phyloP scores from a whole-genome alignment of 2,329 filamentous ascomycete genomes.

The Calonectria hongkongensis region DNA sequence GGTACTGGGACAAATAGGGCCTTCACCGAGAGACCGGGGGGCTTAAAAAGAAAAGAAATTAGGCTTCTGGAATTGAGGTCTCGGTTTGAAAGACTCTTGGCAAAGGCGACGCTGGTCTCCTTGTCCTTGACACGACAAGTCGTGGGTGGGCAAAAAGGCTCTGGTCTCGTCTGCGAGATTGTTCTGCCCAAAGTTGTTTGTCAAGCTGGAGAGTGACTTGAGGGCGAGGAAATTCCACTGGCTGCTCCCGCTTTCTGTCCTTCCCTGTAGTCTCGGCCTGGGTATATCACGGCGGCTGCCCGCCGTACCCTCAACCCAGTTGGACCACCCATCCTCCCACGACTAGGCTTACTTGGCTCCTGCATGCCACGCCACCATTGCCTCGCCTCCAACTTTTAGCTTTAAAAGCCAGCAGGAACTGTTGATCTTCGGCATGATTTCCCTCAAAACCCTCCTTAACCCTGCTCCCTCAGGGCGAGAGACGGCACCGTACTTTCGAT shows the following conservation, averaged over 20 bases:
- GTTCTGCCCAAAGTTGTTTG: slow-evolving; percentile 53
- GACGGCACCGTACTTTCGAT: slow-evolving; percentile 59
- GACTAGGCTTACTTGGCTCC: slow-evolving; percentile 34
- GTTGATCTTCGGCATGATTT: slow-evolving; percentile 71
- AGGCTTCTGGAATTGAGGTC: slow-evolving; percentile 50
- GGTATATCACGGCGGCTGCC: slow-evolving; percentile 56
- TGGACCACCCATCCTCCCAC: slow-evolving; percentile 46
- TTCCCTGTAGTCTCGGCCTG: slow-evolving; percentile 50
- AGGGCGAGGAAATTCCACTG: slow-evolving; percentile 48
- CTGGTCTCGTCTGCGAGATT: slow-evolving; percentile 37
- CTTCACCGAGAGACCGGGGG: slow-evolving; percentile 40
- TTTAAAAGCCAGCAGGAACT: slow-evolving; percentile 40
- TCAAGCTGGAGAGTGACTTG: slow-evolving; percentile 52
- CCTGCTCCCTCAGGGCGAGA: slow-evolving; percentile 69
- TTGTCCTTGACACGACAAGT: slow-evolving; percentile 46
- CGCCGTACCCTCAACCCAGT: slow-evolving; percentile 51
- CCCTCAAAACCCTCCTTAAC: slow-evolving; percentile 80
- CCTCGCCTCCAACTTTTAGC: slow-evolving; percentile 22
- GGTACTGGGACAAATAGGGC: slow-evolving; percentile 50
- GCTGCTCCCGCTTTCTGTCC: slow-evolving; percentile 50
- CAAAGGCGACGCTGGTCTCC: slow-evolving; percentile 44
- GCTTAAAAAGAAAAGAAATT: slow-evolving; percentile 45
- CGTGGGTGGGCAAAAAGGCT: slow-evolving; percentile 42
- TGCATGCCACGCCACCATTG: slow-evolving; percentile 37
- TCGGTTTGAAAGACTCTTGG: slow-evolving; percentile 41